Base-by-base conservation (phyloP, 1,139 yeast genomes). In the Geotrichum phurueaensis region DNA sequence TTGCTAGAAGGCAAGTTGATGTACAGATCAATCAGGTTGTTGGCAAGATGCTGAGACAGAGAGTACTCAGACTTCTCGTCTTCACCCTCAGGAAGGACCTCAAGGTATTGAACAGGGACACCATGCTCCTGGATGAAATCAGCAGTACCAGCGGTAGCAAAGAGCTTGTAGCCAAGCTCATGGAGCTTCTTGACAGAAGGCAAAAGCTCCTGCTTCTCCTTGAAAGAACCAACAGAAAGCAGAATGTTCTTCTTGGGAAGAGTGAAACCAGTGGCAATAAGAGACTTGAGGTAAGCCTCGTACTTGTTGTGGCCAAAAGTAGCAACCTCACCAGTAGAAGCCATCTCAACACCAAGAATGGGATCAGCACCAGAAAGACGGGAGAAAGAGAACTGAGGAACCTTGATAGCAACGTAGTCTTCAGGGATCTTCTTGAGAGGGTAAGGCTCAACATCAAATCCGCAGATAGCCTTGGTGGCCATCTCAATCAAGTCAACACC, bases 281-380 rank as follows among this genome's bases (percentile, higher is more conserved):
- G 82, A 49, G 98, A 88, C 79, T 95, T 94, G 78, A 95, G 79
- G 79, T 95, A 95, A 39, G 99, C 99, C 78, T 95, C 99, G 72
- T 91, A 91, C 77, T 94, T 92, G 81, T 94, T 87, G 73, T 82
- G 90, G 71, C 99, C 99, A 74, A 95, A 92, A 66, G 96, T 85
- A 59, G 99, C 99, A 71, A 94, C 99, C 78, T 94, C 99, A 83
- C 99, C 99, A 65, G 99, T 94, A 31, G 98, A 92, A 48, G 99
- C 98, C 99, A 94, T 94, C 78, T 94, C 99, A 68, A 94, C 99
- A 78, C 99, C 99, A 68, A 94, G 81, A 64, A 94, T 91, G 60
- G 99, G 99, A 76, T 94, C 99, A 64, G 99, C 99, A 70, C 99
- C 99, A 58, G 98, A 91, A 70, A 94, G 84, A 76, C 99, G 86